Conservation (phyloP, 1,284 basidiomycete species). For the Cystobasidium pallidum region DNA sequence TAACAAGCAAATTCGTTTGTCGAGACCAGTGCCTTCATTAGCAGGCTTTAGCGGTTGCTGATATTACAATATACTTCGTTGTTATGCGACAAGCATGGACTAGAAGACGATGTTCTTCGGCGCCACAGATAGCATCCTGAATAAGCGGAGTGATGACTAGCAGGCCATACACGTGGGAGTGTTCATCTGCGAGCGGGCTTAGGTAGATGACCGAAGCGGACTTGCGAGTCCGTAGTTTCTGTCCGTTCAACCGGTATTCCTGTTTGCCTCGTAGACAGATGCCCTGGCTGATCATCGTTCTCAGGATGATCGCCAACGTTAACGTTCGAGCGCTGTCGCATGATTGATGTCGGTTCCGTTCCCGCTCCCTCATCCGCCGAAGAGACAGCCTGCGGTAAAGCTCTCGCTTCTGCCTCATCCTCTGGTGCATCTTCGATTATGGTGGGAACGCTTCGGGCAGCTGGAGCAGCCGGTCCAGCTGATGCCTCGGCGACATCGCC, state of each 20-base stretch:
- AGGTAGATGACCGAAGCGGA: conserved; percentile 33
- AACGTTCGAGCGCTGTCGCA: conserved; percentile 11
- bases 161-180: background rate
- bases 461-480: background rate
- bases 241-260: conserved; percentile 36
- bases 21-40: too few species aligned
- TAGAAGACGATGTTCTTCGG: too few species aligned
- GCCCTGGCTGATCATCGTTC: background rate
- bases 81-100: too few species aligned
- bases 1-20: too few species aligned
- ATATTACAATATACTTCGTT: too few species aligned
- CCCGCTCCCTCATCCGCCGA: conserved; percentile 7
- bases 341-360: conserved; percentile 1
- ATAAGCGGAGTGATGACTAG: too few species aligned
- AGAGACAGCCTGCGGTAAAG: conserved; percentile 2
- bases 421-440: conserved; percentile 28
- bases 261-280: conserved; percentile 7
- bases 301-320: background rate
- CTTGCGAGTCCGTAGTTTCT: conserved; percentile 42
- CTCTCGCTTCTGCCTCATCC: conserved; percentile 24
- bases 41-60: too few species aligned
- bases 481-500: background rate
- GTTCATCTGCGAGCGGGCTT: conserved; percentile 12
- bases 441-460: conserved; percentile 1
- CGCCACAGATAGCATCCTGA: too few species aligned